Evolutionary conservation across 176 grass and related monocot species (phyloP).

Genomic region (Oryza meyeriana): DNA sequence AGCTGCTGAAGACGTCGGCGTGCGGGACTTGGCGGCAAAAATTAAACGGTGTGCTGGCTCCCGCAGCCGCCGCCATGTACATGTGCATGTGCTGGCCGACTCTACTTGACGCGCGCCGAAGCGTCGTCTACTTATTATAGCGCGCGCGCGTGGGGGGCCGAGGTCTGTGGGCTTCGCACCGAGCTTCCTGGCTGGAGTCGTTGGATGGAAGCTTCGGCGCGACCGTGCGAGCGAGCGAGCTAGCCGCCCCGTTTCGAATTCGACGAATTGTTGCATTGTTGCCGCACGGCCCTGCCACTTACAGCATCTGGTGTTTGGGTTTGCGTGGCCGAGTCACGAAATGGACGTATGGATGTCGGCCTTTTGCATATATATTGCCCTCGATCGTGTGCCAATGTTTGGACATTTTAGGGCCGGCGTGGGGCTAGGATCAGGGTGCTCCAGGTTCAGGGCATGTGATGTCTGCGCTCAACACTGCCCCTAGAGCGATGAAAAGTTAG

Average conservation of each 20-base stretch:
- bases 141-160: background rate
- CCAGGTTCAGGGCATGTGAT: too few species aligned
- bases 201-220: slow-evolving; percentile 37
- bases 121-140: slow-evolving; percentile 10
- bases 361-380: background rate
- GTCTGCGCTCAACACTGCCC: too few species aligned
- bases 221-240: background rate
- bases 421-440: background rate
- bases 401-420: background rate
- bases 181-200: slow-evolving; percentile 29
- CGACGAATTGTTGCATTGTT: background rate
- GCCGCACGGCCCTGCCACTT: background rate
- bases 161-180: slow-evolving; percentile 30
- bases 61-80: slow-evolving; percentile 18
- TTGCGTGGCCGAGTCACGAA: background rate
- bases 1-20: background rate
- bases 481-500: too few species aligned
- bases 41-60: background rate
- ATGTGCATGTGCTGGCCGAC: background rate
- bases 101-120: background rate
- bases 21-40: background rate
- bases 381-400: background rate
- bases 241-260: slow-evolving; percentile 10
- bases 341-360: background rate
- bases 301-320: background rate